phyloP scores from a whole-genome alignment of 2,329 filamentous ascomycete genomes.

The Aplosporella prunicola region DNA sequence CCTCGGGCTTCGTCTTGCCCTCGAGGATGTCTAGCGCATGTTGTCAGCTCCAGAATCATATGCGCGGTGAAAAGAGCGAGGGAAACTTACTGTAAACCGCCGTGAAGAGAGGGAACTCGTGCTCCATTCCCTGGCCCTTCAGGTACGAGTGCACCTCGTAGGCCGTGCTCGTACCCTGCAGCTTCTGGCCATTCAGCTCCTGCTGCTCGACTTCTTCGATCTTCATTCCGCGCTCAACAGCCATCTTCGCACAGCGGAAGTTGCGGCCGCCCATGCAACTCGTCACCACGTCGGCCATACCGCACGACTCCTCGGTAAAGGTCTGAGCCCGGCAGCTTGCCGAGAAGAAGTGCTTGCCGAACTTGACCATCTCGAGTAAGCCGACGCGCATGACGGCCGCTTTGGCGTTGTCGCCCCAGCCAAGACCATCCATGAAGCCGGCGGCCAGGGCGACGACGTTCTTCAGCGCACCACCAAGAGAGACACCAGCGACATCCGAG shows the following conservation, averaged over 20 bases:
- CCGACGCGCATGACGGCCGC: slow-evolving; percentile 97
- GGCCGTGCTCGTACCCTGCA: slow-evolving; percentile 89
- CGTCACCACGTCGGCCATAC: slow-evolving; percentile 91
- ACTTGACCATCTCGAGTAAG: slow-evolving; percentile 91
- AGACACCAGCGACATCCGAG: slow-evolving; percentile 91
- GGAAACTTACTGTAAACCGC: slow-evolving; percentile 57
- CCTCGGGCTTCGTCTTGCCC: slow-evolving; percentile 64
- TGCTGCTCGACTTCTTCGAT: slow-evolving; percentile 81
- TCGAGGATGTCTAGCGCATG: slow-evolving; percentile 55
- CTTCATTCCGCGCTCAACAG: slow-evolving; percentile 65
- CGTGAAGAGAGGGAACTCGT: slow-evolving; percentile 86
- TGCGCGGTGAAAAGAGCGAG: no score
- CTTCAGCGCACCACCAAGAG: slow-evolving; percentile 87
- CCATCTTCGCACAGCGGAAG: slow-evolving; percentile 85
- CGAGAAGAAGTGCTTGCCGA: slow-evolving; percentile 87
- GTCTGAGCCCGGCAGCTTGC: slow-evolving; percentile 71
- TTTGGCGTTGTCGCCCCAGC: slow-evolving; percentile 98
- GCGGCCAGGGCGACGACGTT: slow-evolving; percentile 93
- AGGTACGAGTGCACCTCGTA: slow-evolving; percentile 86
- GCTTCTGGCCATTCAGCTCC: slow-evolving; percentile 91
- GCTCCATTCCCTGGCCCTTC: slow-evolving; percentile 64
- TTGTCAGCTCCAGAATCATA: slow-evolving; percentile 2
- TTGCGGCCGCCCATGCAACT: slow-evolving; percentile 88
- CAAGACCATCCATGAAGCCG: slow-evolving; percentile 88
- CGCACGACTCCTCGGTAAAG: slow-evolving; percentile 94